Conservation (phyloP, 495 filamentous ascomycete species). For the Chaetomidium leptoderma region DNA sequence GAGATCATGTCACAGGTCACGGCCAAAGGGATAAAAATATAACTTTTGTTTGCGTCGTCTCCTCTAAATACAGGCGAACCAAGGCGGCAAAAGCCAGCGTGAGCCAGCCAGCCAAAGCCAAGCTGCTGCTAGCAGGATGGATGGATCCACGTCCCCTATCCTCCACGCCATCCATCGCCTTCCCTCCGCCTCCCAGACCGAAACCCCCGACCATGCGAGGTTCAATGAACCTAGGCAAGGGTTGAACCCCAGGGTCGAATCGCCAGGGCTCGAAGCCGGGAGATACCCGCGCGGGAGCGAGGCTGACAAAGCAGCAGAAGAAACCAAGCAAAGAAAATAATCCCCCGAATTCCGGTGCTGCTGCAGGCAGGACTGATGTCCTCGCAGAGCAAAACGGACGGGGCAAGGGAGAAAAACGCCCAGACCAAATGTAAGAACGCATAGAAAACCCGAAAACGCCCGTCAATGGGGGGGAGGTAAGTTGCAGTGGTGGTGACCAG, state of each 20-base stretch:
- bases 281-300: not conserved
- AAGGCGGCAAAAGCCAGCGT: not conserved
- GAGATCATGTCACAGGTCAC: not conserved
- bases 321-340: conserved; percentile 1
- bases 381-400: not conserved
- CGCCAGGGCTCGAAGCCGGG: not conserved
- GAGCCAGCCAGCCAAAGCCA: not conserved
- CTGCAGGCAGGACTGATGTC: not conserved
- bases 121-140: conserved; percentile 1
- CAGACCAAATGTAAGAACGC: not conserved
- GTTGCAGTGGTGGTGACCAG: not conserved
- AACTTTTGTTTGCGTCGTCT: conserved; percentile 5
- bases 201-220: not conserved
- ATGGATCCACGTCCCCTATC: not conserved
- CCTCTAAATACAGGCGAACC: conserved; percentile 17
- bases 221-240: too few species aligned
- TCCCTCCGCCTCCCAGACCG: not conserved
- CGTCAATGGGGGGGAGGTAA: not conserved
- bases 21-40: not conserved
- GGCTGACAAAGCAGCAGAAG: conserved; percentile 1
- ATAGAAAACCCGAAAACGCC: not conserved
- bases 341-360: not conserved
- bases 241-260: too few species aligned
- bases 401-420: not conserved
- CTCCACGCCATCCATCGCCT: not conserved